phyloP scores from a whole-genome alignment of 2,329 filamentous ascomycete species.

The Pseudogymnoascus sp. region DNA sequence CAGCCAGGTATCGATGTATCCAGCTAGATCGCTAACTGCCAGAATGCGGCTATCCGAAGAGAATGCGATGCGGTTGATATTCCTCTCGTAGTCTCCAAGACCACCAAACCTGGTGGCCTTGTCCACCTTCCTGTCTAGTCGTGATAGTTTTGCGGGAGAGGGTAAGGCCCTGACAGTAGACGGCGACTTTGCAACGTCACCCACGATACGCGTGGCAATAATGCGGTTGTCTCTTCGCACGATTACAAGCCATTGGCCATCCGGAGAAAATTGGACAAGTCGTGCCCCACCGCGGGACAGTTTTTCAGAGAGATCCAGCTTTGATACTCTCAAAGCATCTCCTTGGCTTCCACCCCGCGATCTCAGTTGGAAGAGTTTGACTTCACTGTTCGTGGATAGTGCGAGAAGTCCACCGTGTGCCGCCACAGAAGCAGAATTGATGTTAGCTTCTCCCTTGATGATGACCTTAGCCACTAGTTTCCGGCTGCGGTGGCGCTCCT shows the following conservation, averaged over 20 bases:
- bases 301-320: constrained; percentile 53
- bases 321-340: constrained; percentile 60
- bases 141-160: constrained; percentile 39
- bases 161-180: constrained; percentile 35
- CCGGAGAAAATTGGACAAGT: constrained; percentile 59
- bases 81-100: constrained; percentile 67
- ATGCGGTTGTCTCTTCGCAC: constrained; percentile 54
- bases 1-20: constrained; percentile 81
- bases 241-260: constrained; percentile 60
- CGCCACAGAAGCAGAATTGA: constrained; percentile 67
- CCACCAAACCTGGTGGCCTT: constrained; percentile 54
- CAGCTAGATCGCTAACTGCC: constrained; percentile 71
- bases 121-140: constrained; percentile 45
- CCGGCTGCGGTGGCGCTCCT: constrained; percentile 38
- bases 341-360: constrained; percentile 42
- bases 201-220: constrained; percentile 41
- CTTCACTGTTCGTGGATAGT: constrained; percentile 64
- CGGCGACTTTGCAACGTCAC: constrained; percentile 27
- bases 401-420: constrained; percentile 63
- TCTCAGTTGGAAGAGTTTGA: constrained; percentile 69
- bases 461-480: constrained; percentile 63
- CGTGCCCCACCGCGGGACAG: constrained; percentile 58
- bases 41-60: constrained; percentile 73
- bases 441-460: constrained; percentile 69
- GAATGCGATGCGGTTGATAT: constrained; percentile 67